Evolutionary conservation across 2,329 filamentous ascomycete genomes (phyloP).

Genomic region (Drechslera avenae): DNA sequence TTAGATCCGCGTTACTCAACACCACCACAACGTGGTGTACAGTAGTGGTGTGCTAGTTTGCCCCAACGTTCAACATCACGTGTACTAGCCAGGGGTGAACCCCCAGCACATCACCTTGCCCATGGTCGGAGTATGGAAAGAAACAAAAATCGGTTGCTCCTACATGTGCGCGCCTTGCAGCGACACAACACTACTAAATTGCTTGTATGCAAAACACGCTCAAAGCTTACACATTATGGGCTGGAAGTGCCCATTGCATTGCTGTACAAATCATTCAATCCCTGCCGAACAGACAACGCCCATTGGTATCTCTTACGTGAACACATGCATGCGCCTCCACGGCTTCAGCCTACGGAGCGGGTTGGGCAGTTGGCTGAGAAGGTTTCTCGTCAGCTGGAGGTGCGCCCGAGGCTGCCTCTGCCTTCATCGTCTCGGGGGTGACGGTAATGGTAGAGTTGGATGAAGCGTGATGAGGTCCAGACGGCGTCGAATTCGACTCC

Average conservation of each 20-base stretch:
- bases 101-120: too few relatives aligned
- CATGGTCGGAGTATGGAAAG: too few relatives aligned
- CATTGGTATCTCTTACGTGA: not conserved
- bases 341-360: not conserved
- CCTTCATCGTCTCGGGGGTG: slow-evolving; percentile 6
- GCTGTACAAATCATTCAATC: too few relatives aligned
- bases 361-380: not conserved
- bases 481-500: not conserved
- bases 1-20: not conserved
- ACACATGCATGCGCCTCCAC: too few relatives aligned
- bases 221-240: slow-evolving; percentile 6
- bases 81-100: too few relatives aligned
- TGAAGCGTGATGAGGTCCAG: slow-evolving; percentile 9
- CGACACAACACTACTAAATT: not conserved
- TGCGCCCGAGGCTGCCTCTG: not conserved
- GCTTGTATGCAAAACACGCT: slow-evolving; percentile 12
- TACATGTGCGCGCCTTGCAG: too few relatives aligned
- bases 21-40: not conserved
- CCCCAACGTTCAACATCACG: not conserved
- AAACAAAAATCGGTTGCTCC: too few relatives aligned
- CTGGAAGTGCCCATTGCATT: not conserved
- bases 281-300: not conserved
- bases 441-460: slow-evolving; percentile 13
- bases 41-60: not conserved
- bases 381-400: not conserved